Evolutionary conservation across 768 basidiomycete genomes (phyloP).

Genomic region (Pisolithus microcarpus): DNA sequence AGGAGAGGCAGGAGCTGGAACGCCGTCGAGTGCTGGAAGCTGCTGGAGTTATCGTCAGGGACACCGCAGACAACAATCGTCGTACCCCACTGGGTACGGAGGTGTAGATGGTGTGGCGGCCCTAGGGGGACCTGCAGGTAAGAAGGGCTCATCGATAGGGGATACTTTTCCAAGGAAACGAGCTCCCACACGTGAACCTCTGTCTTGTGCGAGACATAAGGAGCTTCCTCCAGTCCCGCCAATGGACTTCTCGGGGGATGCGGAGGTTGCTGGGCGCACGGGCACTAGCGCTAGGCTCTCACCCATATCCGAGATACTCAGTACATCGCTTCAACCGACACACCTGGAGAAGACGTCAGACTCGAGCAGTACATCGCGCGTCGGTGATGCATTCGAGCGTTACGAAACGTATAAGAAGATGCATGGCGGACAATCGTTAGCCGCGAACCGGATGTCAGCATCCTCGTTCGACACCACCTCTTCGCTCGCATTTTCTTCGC

Average conservation of each 20-base stretch:
- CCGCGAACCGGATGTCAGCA: slow-evolving; percentile 48
- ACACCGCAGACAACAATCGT: not conserved
- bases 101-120: not conserved
- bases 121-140: not conserved
- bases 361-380: slow-evolving; percentile 12
- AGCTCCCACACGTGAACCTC: slow-evolving; percentile 5
- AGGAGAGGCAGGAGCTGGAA: slow-evolving; percentile 62
- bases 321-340: not conserved
- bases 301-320: not conserved
- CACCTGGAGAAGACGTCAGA: slow-evolving; percentile 12
- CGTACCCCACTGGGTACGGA: not conserved
- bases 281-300: not conserved
- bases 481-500: slow-evolving; percentile 27
- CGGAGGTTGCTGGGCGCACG: not conserved
- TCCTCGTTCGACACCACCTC: slow-evolving; percentile 46
- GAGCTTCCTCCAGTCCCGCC: slow-evolving; percentile 51
- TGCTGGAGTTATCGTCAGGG: slow-evolving; percentile 70
- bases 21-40: slow-evolving; percentile 79
- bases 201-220: slow-evolving; percentile 24
- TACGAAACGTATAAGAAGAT: slow-evolving; percentile 77
- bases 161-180: slow-evolving; percentile 12
- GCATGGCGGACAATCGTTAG: slow-evolving; percentile 24
- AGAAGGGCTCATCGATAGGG: not conserved
- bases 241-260: slow-evolving; percentile 18
- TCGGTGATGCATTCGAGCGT: slow-evolving; percentile 84